Evolutionary conservation across 768 basidiomycete species (phyloP).

Genomic region (Suillus americanus): DNA sequence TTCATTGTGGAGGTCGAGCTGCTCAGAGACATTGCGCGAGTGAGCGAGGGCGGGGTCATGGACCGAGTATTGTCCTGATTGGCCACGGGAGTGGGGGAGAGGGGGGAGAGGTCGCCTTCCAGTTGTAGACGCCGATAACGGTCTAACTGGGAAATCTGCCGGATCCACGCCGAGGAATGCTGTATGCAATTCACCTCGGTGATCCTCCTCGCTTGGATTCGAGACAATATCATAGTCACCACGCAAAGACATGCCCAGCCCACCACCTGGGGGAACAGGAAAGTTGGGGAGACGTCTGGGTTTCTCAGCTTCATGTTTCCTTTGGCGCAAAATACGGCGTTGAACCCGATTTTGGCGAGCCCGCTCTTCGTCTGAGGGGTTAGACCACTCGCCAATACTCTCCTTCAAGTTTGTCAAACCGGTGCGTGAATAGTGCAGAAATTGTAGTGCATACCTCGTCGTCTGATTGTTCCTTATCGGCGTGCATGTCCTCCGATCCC

Average conservation of each 20-base stretch:
- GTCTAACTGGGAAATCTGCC: slow-evolving; percentile 45
- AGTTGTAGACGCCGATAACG: slow-evolving; percentile 42
- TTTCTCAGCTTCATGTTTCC: slow-evolving; percentile 50
- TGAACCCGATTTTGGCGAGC: slow-evolving; percentile 67
- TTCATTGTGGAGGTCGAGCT: slow-evolving; percentile 35
- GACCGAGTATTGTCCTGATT: slow-evolving; percentile 58
- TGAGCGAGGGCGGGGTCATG: slow-evolving; percentile 67
- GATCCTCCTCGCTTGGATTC: slow-evolving; percentile 82
- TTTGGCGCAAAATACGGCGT: slow-evolving; percentile 54
- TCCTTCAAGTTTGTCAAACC: slow-evolving; percentile 32
- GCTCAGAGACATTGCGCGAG: slow-evolving; percentile 49
- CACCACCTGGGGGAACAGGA: slow-evolving; percentile 68
- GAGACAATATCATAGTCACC: slow-evolving; percentile 75
- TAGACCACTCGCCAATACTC: slow-evolving; percentile 89
- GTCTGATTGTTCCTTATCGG: slow-evolving; percentile 50
- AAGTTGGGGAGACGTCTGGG: slow-evolving; percentile 79
- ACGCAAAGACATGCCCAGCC: slow-evolving; percentile 38
- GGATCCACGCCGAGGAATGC: slow-evolving; percentile 46
- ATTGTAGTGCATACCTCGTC: slow-evolving; percentile 55
- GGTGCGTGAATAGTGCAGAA: slow-evolving; percentile 5
- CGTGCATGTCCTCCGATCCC: slow-evolving; percentile 70
- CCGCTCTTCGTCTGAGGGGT: slow-evolving; percentile 87
- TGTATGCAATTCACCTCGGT: slow-evolving; percentile 32
- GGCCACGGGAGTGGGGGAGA: slow-evolving; percentile 62
- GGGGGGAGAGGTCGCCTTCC: slow-evolving; percentile 55